phyloP scores from a whole-genome alignment of 768 basidiomycete genomes.

The Tephrocybe rancida region DNA sequence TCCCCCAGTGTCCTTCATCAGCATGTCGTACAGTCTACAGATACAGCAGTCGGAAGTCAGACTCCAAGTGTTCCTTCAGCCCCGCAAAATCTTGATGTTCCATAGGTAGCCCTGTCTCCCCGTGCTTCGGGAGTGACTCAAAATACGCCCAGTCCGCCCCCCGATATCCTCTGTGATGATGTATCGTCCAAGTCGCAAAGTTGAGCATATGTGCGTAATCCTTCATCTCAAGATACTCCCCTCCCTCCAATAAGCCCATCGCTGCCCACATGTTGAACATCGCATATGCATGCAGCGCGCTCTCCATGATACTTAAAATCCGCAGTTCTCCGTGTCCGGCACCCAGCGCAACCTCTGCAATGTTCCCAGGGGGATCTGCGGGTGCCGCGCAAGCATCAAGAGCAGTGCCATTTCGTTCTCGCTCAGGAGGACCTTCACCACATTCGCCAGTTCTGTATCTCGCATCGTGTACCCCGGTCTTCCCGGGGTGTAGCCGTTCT shows the following conservation, averaged over 20 bases:
- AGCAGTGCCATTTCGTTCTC: neutral
- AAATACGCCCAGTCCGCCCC: constrained; percentile 31
- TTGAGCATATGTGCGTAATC: constrained; percentile 21
- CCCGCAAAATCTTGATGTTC: constrained; percentile 23
- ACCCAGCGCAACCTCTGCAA: constrained; percentile 30
- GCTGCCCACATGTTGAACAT: constrained; percentile 38
- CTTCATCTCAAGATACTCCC: constrained; percentile 24
- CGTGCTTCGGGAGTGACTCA: constrained; percentile 5
- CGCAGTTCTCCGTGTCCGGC: constrained; percentile 36
- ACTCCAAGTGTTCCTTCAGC: constrained; percentile 36
- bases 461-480: neutral
- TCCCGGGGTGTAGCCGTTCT: neutral
- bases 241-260: constrained; percentile 25
- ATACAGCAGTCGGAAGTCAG: constrained; percentile 36
- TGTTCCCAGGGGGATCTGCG: neutral
- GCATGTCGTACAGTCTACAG: constrained; percentile 37
- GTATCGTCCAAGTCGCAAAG: constrained; percentile 18
- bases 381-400: constrained; percentile 4
- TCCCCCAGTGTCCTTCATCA: constrained; percentile 37
- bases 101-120: constrained; percentile 5
- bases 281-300: constrained; percentile 33
- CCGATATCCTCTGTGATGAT: constrained; percentile 34
- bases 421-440: neutral
- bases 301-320: constrained; percentile 30
- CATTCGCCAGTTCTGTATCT: neutral